These are phyloP conservation scores for Penicillium sp. DNA, from an alignment of 2,329 filamentous ascomycete species.

Conservation along the genomic window DNA sequence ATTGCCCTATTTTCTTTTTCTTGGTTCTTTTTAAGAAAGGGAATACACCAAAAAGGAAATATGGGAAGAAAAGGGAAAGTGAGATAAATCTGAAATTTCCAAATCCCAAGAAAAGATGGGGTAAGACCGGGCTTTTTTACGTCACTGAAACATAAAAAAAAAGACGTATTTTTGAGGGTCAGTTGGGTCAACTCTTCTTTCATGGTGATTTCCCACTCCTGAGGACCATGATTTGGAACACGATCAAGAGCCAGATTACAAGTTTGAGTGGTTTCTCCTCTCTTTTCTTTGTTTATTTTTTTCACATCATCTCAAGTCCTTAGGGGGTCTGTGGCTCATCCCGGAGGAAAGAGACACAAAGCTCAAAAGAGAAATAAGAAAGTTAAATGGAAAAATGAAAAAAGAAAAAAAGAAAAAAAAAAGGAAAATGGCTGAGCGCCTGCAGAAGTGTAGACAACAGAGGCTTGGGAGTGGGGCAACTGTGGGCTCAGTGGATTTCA, in stretches of 20 bases:
- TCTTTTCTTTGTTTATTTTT: slow-evolving; percentile 10
- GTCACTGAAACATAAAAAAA: slow-evolving; percentile 18
- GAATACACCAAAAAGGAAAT: too few relatives aligned
- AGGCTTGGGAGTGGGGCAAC: neutral
- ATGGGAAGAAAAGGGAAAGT: too few relatives aligned
- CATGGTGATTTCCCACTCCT: too few relatives aligned
- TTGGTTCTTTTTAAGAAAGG: too few relatives aligned
- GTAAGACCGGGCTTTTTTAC: slow-evolving; percentile 21
- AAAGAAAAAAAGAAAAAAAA: too few relatives aligned
- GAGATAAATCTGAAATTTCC: too few relatives aligned
- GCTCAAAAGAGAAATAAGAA: neutral
- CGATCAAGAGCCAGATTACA: too few relatives aligned
- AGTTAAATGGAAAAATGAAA: neutral
- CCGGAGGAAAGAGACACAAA: too few relatives aligned
- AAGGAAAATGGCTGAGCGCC: slow-evolving; percentile 9
- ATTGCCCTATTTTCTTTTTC: too few relatives aligned
- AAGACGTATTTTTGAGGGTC: slow-evolving; percentile 14
- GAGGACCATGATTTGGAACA: too few relatives aligned
- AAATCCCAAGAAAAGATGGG: slow-evolving; percentile 21
- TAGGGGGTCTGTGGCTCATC: neutral
- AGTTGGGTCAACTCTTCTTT: too few relatives aligned
- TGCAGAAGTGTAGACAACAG: slow-evolving; percentile 13
- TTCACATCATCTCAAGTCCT: slow-evolving; percentile 7
- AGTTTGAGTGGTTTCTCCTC: neutral
- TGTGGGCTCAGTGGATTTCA: slow-evolving; percentile 7